phyloP scores from a whole-genome alignment of 345 rosid genomes.

The Brassica rapa region DNA sequence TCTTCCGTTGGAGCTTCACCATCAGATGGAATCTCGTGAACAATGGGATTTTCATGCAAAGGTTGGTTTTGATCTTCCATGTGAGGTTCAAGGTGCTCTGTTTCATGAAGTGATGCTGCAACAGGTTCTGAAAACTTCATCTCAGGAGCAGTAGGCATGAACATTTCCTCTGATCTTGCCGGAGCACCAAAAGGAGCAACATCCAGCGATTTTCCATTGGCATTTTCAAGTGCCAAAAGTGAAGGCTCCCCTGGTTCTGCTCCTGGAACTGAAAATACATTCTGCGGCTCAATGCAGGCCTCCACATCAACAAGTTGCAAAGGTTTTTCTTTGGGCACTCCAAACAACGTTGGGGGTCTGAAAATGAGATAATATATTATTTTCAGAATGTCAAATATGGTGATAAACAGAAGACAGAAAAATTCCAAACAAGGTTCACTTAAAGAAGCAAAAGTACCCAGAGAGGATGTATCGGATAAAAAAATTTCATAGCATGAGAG shows the following conservation, averaged over 20 bases:
- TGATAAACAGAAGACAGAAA: slow-evolving; percentile 20
- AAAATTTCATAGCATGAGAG: slow-evolving; percentile 2
- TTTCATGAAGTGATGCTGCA: slow-evolving; percentile 46
- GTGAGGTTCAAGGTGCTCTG: slow-evolving; percentile 49
- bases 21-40: slow-evolving; percentile 55
- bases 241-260: slow-evolving; percentile 43
- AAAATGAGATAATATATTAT: slow-evolving; percentile 29
- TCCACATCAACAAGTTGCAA: slow-evolving; percentile 58
- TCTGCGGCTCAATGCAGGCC: slow-evolving; percentile 59
- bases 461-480: not conserved
- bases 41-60: slow-evolving; percentile 38
- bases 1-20: slow-evolving; percentile 43
- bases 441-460: slow-evolving; percentile 13
- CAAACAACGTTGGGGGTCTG: slow-evolving; percentile 85
- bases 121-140: slow-evolving; percentile 29
- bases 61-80: slow-evolving; percentile 40
- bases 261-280: slow-evolving; percentile 50
- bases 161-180: slow-evolving; percentile 27
- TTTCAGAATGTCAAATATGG: slow-evolving; percentile 9
- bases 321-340: slow-evolving; percentile 74
- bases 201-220: slow-evolving; percentile 35
- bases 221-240: slow-evolving; percentile 26
- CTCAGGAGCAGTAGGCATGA: slow-evolving; percentile 32
- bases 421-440: slow-evolving; percentile 8
- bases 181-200: slow-evolving; percentile 33